Evolutionary conservation across 1,284 basidiomycete genomes (phyloP), one percentile per base, ranked within the genome.

Genomic region (Cutaneotrichosporon cutaneum): DNA sequence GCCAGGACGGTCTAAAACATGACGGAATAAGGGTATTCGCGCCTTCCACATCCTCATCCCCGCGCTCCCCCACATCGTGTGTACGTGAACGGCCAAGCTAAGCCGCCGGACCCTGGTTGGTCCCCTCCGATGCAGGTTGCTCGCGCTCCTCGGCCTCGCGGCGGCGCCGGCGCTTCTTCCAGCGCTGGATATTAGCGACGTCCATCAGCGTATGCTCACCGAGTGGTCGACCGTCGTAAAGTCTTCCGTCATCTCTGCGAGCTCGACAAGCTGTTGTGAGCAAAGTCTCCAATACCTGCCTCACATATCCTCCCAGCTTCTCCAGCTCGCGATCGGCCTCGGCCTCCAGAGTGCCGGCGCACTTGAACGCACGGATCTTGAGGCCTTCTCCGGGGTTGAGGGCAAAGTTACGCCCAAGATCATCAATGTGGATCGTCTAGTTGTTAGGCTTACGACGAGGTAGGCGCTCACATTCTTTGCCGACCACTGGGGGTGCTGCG

Each of bases 351-450:
- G 86, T 88, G 66, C 89, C 86, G 0, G 89, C 89, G 63, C 87
- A 83, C 74, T 88, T 90, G 82, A 88, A 93, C 0, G 91, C 85
- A 26, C 85, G 85, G 35, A 93, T 92, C 82, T 77, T 48, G 62
- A 94, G 81, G 1, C 91, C 92, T 78, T 90, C 86, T 50, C 83
- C 84, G 0, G 91, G 90, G 72, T 94, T 95, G 63, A 94, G 82
- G 4, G 90, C 92, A 78, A 93, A 93, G 73, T 92, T 92, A 35
- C 90, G 85, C 56, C 88, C 85, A 85, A 95, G 82, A 73, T 94
- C 92, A 76, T 95, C 92, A 32, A 95, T 84, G 71, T 95, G 92
- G 53, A 94, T 87, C 0, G 91, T 92, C 76, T 76, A 42, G 0
- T 26, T 3, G 27, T 59, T 21, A 57, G 57, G 8, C 16, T 21